A percentile compares a stretch with the other conserved stretches of the same genome.
Conservation (phyloP, 441 rosid genomes). For the Manihot esculenta region DNA sequence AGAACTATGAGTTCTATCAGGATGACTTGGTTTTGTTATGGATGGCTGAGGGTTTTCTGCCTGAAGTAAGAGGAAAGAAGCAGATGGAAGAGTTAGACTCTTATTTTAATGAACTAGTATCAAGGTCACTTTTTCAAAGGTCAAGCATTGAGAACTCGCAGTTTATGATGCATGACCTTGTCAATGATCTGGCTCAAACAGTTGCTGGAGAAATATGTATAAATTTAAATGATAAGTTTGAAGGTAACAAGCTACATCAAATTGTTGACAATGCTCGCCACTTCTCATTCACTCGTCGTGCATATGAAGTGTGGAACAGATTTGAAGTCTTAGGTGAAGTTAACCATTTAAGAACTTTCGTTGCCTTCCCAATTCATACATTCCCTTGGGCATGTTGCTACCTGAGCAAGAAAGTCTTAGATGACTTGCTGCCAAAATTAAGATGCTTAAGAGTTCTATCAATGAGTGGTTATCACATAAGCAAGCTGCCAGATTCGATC, state of each 20-base stretch:
- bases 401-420: background rate
- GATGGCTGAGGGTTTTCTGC: constrained; percentile 6
- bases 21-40: constrained; percentile 13
- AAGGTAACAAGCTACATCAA: background rate
- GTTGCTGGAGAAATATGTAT: constrained; percentile 7
- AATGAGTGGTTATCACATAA: constrained; percentile 8
- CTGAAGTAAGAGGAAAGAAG: background rate
- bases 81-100: background rate
- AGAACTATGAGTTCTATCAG: background rate
- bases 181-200: constrained; percentile 16
- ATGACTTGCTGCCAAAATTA: background rate
- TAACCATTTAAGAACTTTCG: background rate
- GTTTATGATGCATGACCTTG: constrained; percentile 17
- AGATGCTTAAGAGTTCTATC: constrained; percentile 2
- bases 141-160: background rate
- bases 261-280: background rate
- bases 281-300: background rate
- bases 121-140: constrained; percentile 19
- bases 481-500: constrained; percentile 5
- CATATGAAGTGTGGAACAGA: background rate
- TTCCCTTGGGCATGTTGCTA: constrained; percentile 1
- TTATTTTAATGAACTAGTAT: constrained; percentile 15
- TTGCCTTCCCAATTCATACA: background rate
- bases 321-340: background rate
- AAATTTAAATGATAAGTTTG: background rate